Evolutionary conservation across 108 stramenopile genomes (phyloP), one percentile per base, ranked within the genome.

Genomic region (Ochromonas danica): DNA sequence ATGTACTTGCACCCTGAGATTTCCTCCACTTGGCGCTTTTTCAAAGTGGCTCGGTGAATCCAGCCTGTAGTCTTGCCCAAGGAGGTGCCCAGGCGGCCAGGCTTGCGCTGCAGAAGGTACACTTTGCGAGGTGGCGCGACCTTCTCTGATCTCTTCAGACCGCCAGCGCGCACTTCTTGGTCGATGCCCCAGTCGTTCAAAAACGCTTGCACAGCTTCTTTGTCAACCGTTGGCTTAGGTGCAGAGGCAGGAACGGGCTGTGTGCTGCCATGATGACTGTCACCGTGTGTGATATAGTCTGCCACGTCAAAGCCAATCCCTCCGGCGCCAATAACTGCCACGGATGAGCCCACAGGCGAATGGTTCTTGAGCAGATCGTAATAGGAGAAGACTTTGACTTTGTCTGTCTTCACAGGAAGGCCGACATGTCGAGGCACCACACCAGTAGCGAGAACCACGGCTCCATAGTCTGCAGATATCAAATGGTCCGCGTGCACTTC

Each of bases 301-400:
- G 93, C 89, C 38, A 98, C 93, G 88, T 98, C 97, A 81, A 98
- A 98, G 31, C 97, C 97, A 71, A 98, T 98, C 0, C 97, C 97
- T 45, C 97, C 97, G 1, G 96, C 97, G 43, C 97, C 97, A 85
- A 98, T 92, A 30, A 98, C 81, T 31, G 96, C 97, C 1, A 98
- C 96, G 0, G 84, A 83, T 43, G 89, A 61, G 62, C 97, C 97
- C 42, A 89, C 85, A 51, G 85, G 89, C 51, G 91, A 85, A 27
- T 79, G 78, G 43, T 88, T 65, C 60, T 86, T 85, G 51, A 98
- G 81, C 0, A 98, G 93, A 84, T 98, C 97, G 67, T 95, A 89
- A 79, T 98, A 98, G 17, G 91, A 91, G 71, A 97, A 72, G 30
- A 98, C 96, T 80, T 92, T 94, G 41, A 92, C 93, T 67, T 91